phyloP scores from a whole-genome alignment of 768 basidiomycete genomes.

The Mycena latifolia region DNA sequence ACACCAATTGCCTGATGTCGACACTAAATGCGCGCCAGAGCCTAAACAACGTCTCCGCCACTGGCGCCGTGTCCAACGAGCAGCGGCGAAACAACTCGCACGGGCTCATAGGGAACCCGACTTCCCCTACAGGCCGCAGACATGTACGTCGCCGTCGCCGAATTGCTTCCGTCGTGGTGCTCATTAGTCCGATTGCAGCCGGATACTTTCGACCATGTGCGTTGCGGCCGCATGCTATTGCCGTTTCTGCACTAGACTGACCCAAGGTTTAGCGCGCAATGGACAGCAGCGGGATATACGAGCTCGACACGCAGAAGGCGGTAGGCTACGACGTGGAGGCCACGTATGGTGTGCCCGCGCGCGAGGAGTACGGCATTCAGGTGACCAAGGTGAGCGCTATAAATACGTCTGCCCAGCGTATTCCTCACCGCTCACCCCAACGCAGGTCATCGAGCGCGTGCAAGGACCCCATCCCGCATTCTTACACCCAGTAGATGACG shows the following conservation, averaged over 20 bases:
- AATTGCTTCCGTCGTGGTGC: not conserved
- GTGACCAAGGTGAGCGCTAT: constrained; percentile 49
- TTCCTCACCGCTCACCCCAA: not conserved
- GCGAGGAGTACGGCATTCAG: constrained; percentile 51
- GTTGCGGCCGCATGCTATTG: too few species aligned
- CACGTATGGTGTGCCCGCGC: constrained; percentile 11
- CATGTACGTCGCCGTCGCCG: constrained; percentile 9
- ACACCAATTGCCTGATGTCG: constrained; percentile 61
- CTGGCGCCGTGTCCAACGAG: constrained; percentile 38
- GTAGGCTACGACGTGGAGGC: constrained; percentile 29
- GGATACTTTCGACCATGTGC: constrained; percentile 34
- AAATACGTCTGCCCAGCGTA: too few species aligned
- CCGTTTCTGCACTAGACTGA: too few species aligned
- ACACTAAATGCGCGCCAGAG: constrained; percentile 59
- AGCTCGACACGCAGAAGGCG: constrained; percentile 46
- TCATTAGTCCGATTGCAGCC: constrained; percentile 11
- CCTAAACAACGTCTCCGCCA: constrained; percentile 43
- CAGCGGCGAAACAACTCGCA: constrained; percentile 40
- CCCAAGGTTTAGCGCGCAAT: constrained; percentile 20
- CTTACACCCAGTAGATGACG: constrained; percentile 33
- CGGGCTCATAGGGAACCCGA: constrained; percentile 8
- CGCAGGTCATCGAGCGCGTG: constrained; percentile 53
- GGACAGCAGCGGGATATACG: constrained; percentile 40
- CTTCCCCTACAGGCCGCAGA: constrained; percentile 16
- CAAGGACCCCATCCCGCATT: constrained; percentile 41